phyloP scores from a whole-genome alignment of 2,329 filamentous ascomycete species.

The Tolypocladium nubicola region DNA sequence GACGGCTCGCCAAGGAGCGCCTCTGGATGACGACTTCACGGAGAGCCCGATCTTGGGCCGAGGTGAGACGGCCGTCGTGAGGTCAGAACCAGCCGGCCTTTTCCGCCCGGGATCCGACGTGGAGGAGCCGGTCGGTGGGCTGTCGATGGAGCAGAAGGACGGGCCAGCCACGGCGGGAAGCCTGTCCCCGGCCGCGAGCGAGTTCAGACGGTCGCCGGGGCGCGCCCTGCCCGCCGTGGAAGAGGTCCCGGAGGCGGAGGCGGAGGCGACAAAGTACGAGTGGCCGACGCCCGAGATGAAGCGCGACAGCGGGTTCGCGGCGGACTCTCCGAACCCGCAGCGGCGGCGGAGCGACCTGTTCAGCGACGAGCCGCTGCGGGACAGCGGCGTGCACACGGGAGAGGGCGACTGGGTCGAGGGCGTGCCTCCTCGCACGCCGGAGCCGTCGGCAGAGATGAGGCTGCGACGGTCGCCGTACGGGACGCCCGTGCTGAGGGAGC shows the following conservation, averaged over 20 bases:
- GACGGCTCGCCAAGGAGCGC: slow-evolving; percentile 10
- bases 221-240: slow-evolving; percentile 40
- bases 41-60: slow-evolving; percentile 30
- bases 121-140: slow-evolving; percentile 16
- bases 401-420: slow-evolving; percentile 36
- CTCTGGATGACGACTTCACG: slow-evolving; percentile 14
- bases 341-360: slow-evolving; percentile 22
- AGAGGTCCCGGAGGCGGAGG: slow-evolving; percentile 37
- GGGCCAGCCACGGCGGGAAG: slow-evolving; percentile 11
- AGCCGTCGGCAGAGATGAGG: slow-evolving; percentile 15
- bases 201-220: slow-evolving; percentile 31
- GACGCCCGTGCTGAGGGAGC: slow-evolving; percentile 30
- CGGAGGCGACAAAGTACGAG: slow-evolving; percentile 14
- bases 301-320: slow-evolving; percentile 20
- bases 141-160: slow-evolving; percentile 20
- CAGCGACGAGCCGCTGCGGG: slow-evolving; percentile 29
- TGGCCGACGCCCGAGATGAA: slow-evolving; percentile 23
- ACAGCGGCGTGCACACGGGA: slow-evolving; percentile 47
- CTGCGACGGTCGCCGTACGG: slow-evolving; percentile 21
- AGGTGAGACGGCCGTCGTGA: slow-evolving; percentile 10
- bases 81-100: slow-evolving; percentile 13
- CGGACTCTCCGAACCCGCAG: slow-evolving; percentile 32
- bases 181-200: slow-evolving; percentile 18
- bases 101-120: slow-evolving; percentile 19
- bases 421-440: slow-evolving; percentile 16